These are phyloP conservation scores for Austropuccinia psidii DNA, from an alignment of 1,284 basidiomycete species.

Conservation along the genomic window DNA sequence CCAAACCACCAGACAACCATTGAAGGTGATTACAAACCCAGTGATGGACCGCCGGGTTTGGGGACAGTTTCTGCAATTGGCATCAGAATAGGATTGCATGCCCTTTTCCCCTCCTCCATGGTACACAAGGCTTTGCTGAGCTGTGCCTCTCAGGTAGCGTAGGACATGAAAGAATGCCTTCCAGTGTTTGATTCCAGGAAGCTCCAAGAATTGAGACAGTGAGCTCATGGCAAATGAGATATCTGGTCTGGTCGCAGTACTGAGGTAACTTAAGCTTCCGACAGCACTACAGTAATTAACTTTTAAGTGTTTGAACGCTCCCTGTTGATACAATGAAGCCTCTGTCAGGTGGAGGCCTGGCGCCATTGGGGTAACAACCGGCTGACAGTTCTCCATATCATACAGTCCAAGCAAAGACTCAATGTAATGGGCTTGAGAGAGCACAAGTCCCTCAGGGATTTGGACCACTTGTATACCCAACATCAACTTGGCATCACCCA, in stretches of 20 bases:
- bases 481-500: neutral
- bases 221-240: neutral
- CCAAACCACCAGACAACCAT: too few relatives aligned
- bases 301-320: neutral
- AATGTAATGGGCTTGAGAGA: neutral
- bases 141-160: neutral
- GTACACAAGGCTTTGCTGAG: too few relatives aligned
- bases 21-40: too few relatives aligned
- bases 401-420: neutral
- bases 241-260: neutral
- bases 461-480: neutral
- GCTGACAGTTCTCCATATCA: neutral
- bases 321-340: neutral
- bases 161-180: neutral
- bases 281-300: neutral
- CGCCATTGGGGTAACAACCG: neutral
- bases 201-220: neutral
- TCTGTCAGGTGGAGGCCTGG: neutral
- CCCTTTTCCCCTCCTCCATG: too few relatives aligned
- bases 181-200: neutral
- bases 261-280: neutral
- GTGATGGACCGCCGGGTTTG: too few relatives aligned
- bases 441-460: neutral
- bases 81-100: too few relatives aligned
- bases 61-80: too few relatives aligned